Evolutionary conservation across 371 early-diverging fungal genomes (phyloP).

Genomic region (Haplosporangium sp.): DNA sequence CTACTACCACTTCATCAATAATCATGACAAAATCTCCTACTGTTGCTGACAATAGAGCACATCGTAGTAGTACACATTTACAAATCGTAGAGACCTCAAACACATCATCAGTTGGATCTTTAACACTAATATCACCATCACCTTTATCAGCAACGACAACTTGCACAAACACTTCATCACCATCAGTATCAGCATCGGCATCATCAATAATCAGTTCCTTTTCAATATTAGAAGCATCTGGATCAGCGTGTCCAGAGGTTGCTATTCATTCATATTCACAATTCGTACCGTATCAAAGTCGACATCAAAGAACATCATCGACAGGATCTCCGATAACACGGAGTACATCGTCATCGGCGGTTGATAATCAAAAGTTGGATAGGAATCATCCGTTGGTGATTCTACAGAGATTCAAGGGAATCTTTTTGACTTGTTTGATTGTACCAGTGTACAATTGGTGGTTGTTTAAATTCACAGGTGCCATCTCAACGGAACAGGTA

Average conservation of each 20-base stretch:
- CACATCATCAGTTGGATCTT: neutral
- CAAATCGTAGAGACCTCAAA: conserved; percentile 18
- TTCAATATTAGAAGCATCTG: neutral
- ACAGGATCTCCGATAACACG: too few species aligned
- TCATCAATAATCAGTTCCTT: neutral
- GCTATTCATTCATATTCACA: conserved; percentile 14
- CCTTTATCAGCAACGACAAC: conserved; percentile 8
- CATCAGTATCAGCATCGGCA: conserved; percentile 12
- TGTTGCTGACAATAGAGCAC: conserved; percentile 22
- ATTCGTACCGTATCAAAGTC: conserved; percentile 2
- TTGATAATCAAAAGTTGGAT: conserved; percentile 13
- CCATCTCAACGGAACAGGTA: conserved; percentile 31
- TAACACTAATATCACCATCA: neutral
- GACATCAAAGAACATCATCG: neutral
- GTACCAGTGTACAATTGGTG: conserved; percentile 34
- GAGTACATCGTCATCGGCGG: neutral
- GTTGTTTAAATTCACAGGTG: conserved; percentile 18
- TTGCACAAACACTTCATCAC: conserved; percentile 1
- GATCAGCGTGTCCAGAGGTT: conserved; percentile 20
- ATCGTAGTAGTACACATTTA: conserved; percentile 32
- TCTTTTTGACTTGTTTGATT: conserved; percentile 21
- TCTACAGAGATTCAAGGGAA: conserved; percentile 38
- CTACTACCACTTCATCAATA: neutral
- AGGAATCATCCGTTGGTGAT: conserved; percentile 47
- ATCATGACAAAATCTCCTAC: conserved; percentile 2